phyloP scores from a whole-genome alignment of 2,329 filamentous ascomycete genomes.

The Exserohilum turcica region DNA sequence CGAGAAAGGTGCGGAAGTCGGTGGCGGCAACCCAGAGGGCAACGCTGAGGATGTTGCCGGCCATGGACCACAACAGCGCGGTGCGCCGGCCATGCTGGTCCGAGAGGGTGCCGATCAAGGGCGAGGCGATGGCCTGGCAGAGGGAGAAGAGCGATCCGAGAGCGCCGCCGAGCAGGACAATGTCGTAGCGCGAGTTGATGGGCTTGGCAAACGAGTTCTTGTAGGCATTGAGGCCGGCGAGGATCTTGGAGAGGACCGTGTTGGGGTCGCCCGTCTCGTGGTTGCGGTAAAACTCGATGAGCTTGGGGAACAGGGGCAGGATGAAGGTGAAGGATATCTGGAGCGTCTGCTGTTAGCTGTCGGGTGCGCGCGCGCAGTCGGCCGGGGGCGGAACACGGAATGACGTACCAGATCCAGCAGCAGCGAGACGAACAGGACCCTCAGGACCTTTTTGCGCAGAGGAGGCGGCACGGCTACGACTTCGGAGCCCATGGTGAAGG shows the following conservation, averaged over 20 bases:
- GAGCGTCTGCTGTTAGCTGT: conserved; percentile 15
- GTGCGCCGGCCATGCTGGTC: conserved; percentile 86
- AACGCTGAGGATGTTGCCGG: conserved; percentile 89
- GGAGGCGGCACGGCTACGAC: conserved; percentile 47
- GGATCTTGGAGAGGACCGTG: conserved; percentile 77
- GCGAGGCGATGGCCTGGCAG: conserved; percentile 89
- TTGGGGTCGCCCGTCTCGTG: conserved; percentile 66
- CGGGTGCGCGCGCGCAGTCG: conserved; percentile 7
- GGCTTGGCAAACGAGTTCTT: conserved; percentile 90
- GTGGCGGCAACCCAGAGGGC: conserved; percentile 91
- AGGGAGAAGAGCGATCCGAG: conserved; percentile 92
- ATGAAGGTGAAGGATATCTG: conserved; percentile 99
- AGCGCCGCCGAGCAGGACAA: conserved; percentile 90
- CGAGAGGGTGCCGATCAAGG: conserved; percentile 85
- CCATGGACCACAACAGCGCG: conserved; percentile 88
- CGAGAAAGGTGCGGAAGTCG: conserved; percentile 94
- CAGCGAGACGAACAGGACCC: conserved; percentile 85
- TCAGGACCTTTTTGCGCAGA: conserved; percentile 78
- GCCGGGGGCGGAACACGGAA: conserved; percentile 1
- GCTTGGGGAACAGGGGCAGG: conserved; percentile 90
- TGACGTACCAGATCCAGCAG: conserved; percentile 81
- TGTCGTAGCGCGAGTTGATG: conserved; percentile 96
- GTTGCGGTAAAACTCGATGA: conserved; percentile 94
- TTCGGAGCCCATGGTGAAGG: conserved; percentile 29
- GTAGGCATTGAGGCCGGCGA: conserved; percentile 87